A percentile compares a stretch with the other conserved stretches of the same genome.
phyloP scores from a whole-genome alignment of 2,329 filamentous ascomycete species.

The Drechmeria coniospora region DNA sequence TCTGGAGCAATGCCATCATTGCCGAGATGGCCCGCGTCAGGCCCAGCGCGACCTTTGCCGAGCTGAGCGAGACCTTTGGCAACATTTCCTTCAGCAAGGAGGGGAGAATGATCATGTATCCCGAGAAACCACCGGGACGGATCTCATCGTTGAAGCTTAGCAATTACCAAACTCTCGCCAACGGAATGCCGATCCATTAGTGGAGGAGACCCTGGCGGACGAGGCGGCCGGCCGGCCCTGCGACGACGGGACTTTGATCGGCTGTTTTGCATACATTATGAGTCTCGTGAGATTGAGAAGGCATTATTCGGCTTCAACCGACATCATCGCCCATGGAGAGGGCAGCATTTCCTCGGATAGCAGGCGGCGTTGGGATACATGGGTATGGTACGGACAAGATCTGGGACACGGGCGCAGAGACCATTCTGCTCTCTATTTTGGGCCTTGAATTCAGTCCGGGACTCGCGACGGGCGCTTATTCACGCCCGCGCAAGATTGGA shows the following conservation, averaged over 20 bases:
- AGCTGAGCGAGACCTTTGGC: constrained; percentile 49
- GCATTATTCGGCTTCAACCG: no score
- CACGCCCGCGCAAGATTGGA: background rate
- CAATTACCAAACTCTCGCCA: constrained; percentile 37
- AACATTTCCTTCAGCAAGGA: constrained; percentile 44
- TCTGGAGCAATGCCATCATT: constrained; percentile 58
- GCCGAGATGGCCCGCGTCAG: constrained; percentile 42
- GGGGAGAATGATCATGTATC: constrained; percentile 38
- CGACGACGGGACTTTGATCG: no score
- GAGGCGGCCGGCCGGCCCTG: no score
- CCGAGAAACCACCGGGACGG: constrained; percentile 36
- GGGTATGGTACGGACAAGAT: no score
- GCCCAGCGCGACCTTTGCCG: constrained; percentile 41
- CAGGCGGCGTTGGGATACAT: no score
- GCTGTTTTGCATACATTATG: no score
- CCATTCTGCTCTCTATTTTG: no score
- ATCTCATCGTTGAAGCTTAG: constrained; percentile 40
- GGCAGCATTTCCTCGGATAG: no score
- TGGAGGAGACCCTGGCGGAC: background rate
- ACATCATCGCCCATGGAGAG: no score
- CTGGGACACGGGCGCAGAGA: no score
- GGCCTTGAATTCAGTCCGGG: no score
- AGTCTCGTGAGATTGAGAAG: no score
- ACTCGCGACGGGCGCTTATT: background rate
- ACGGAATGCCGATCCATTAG: constrained; percentile 21